Evolutionary conservation across 2,329 filamentous ascomycete genomes (phyloP).

Genomic region (Fusarium nurragi): DNA sequence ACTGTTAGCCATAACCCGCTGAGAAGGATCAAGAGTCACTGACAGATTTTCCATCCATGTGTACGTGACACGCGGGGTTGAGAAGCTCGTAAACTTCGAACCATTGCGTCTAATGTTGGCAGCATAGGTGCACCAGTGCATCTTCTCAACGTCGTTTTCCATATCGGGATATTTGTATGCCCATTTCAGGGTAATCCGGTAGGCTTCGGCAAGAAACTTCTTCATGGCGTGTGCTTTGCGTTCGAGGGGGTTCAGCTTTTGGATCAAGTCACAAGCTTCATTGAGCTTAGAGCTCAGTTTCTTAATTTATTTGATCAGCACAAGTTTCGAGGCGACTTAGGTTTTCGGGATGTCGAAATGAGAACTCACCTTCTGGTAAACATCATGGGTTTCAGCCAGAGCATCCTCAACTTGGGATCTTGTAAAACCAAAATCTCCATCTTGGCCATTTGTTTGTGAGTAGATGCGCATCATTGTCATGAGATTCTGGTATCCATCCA

Average conservation of each 20-base stretch:
- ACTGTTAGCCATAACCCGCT: not conserved
- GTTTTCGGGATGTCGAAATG: not conserved
- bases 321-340: not conserved
- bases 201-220: not conserved
- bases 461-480: constrained; percentile 7
- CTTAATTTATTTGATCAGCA: not conserved
- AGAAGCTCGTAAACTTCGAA: not conserved
- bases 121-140: not conserved
- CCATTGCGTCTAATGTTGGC: constrained; percentile 7
- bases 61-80: not conserved
- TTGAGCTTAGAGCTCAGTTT: not conserved
- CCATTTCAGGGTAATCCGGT: not conserved
- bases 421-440: not conserved
- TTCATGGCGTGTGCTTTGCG: not conserved
- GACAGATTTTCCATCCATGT: constrained; percentile 18
- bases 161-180: not conserved
- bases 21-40: not conserved
- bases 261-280: not conserved
- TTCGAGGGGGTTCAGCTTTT: not conserved
- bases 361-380: not conserved
- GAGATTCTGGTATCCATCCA: not conserved
- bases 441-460: not conserved
- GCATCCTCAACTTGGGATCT: not conserved
- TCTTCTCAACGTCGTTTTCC: not conserved
- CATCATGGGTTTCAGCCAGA: not conserved